Base-by-base conservation (phyloP, 1,284 basidiomycete species). In the Cryptococcus amylolentus region DNA sequence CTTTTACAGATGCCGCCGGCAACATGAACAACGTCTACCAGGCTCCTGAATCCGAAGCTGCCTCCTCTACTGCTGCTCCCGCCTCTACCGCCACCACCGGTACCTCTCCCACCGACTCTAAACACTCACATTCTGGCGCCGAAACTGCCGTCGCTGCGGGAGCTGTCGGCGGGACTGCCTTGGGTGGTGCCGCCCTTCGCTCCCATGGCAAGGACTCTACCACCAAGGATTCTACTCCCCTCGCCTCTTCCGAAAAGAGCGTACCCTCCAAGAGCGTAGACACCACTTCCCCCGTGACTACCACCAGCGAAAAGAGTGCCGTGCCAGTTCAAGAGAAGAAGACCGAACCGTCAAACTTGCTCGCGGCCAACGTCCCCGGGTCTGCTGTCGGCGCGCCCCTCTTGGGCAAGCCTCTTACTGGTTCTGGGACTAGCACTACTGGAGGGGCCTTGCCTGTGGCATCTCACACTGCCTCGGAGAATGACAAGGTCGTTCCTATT, bases 21-120 rank as follows among this genome's bases (percentile, higher is more conserved):
- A 78, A 78, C 67, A 75, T 77, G 73, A 78, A 78, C 75, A 78
- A 78, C 57, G 72, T 75, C 48, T 75, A 73, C 66, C 69, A 65
- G 20, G 71, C 72, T 12, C 72, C 72, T 43, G 57, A 54, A 27
- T 54, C 58, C 40, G 60, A 64, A 50, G 59, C 55, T 41, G 28
- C 49, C 26, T 23, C 62, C 38, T 57, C 55, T 28, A 49, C 55
- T 27, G 51, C 51, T 27, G 26, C 57, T 20, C 13, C 27, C 31
- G 5, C 62, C 41, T 57, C 55, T 28, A 49, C 55, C 35, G 51
- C 51, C 35, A 18, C 57, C 26, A 18, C 27, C 31, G 12, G 57
- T 40, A 16, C 50, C 2, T 27, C 56, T 7, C n/a, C 56, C 31
- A 49, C 54, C 50, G 45, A n/a, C 38, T 14, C 28, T n/a, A 8